Evolutionary conservation across 495 filamentous ascomycete genomes (phyloP), one percentile per base, ranked within the genome.

Genomic region (Saxophila tyrrhenica): DNA sequence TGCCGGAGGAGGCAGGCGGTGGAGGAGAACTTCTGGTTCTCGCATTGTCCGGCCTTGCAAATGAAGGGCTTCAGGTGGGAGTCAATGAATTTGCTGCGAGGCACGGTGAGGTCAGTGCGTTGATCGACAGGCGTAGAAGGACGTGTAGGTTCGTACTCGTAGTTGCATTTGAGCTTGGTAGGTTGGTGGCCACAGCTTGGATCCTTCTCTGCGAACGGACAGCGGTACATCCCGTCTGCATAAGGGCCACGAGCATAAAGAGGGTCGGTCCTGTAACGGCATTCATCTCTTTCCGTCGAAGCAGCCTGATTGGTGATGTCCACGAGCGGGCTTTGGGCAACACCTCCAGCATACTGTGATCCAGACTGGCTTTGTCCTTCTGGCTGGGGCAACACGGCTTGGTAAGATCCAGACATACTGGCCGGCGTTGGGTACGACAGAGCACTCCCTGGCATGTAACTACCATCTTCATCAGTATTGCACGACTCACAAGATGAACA

Each of bases 111-210:
- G 13, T 47, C 29, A 54, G 39, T 7, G 1, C 8, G 29, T 22
- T 10, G 22, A 11, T 35, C 20, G 50, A 21, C 9, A 10, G 21
- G n/a, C n/a, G n/a, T 16, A 56, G 20, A 21, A 38, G 49, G 54
- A 55, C 47, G 35, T 32, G 55, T 66, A 44, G 64, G 85, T 79
- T 32, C 60, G 45, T 83, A 90, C 89, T 94, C 87, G 69, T 95
- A 96, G 70, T 92, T 90, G 81, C 89, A 96, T 77, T 95, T 95
- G 57, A 95, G 84, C 69, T 88, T 89, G 60, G 87, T 89, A 20
- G 87, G 81, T 62, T 83, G 82, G 76, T 94, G 87, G 66, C 77
- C 82, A 78, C 89, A 94, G 55, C 75, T 79, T 41, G 81, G 70
- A 57, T 86, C 75, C 67, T 78, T 79, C 69, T 85, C 83, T 72